These are phyloP conservation scores for Flaveria robusta DNA, from an alignment of 129 eudicot species.

Conservation along the genomic window DNA sequence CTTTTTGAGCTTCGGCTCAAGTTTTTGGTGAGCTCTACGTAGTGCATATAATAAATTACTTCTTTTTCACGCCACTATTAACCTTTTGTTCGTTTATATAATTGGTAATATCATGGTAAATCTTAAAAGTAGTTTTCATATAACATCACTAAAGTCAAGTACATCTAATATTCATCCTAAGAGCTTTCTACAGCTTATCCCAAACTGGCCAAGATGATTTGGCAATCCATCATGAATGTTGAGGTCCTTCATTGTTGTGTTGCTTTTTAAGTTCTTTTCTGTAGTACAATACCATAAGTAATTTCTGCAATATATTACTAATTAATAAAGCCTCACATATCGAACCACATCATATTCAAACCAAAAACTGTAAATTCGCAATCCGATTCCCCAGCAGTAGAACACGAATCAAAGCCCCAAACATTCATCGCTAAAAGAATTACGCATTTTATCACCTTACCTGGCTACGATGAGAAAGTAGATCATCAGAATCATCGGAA, in stretches of 20 bases:
- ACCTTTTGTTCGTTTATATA: no score
- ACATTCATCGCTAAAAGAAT: neutral
- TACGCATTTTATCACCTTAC: slow-evolving; percentile 24
- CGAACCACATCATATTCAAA: neutral
- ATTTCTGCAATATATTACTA: no score
- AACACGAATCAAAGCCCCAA: slow-evolving; percentile 23
- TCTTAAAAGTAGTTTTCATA: neutral
- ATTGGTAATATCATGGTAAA: neutral
- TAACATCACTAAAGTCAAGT: no score
- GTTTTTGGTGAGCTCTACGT: no score
- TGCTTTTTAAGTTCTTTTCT: neutral
- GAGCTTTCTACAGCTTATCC: no score
- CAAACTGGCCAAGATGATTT: neutral
- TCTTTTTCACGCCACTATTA: neutral
- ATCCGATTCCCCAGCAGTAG: neutral
- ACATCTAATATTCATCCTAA: neutral
- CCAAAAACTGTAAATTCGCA: neutral
- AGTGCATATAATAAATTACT: no score
- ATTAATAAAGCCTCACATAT: no score
- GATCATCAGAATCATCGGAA: slow-evolving; percentile 70
- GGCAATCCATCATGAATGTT: neutral
- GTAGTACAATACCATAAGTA: neutral
- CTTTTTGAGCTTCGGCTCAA: no score
- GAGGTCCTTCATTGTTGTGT: neutral
- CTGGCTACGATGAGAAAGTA: slow-evolving; percentile 55